Evolutionary conservation across 495 filamentous ascomycete species (phyloP).

Genomic region (Alectoria sarmentosa): DNA sequence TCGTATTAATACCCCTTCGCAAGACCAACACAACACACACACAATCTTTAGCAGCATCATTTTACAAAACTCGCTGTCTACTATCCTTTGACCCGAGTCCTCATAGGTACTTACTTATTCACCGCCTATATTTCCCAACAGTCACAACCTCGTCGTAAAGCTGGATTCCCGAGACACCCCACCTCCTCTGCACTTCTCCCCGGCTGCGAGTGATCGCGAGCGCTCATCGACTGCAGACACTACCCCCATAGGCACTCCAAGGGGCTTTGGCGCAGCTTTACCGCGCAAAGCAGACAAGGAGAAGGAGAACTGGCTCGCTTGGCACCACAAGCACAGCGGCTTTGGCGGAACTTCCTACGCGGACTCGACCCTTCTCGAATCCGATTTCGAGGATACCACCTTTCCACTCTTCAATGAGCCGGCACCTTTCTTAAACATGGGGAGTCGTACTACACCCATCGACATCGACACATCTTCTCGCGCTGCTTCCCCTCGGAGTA

Average conservation of each 20-base stretch:
- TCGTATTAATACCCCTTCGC: too few species aligned
- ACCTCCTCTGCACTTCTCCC: conserved; percentile 37
- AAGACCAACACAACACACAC: too few species aligned
- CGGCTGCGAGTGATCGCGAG: conserved; percentile 36
- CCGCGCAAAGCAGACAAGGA: conserved; percentile 39
- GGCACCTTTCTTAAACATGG: conserved; percentile 38
- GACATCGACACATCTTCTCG: conserved; percentile 53
- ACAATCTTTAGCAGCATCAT: too few species aligned
- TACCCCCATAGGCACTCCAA: conserved; percentile 38
- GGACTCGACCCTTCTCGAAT: conserved; percentile 34
- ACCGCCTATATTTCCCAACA: conserved; percentile 16
- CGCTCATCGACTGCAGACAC: conserved; percentile 39
- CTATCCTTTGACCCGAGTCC: background rate
- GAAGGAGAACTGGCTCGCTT: conserved; percentile 35
- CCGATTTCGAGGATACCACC: conserved; percentile 36
- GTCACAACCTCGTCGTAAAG: conserved; percentile 30
- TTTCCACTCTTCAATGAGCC: conserved; percentile 42
- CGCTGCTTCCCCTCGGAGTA: conserved; percentile 55
- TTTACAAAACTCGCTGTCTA: background rate
- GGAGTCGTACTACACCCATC: conserved; percentile 50
- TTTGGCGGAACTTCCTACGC: conserved; percentile 29
- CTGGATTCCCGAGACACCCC: conserved; percentile 41
- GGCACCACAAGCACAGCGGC: conserved; percentile 33
- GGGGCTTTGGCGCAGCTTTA: conserved; percentile 38
- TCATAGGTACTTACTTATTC: background rate